Evolutionary conservation across 1,139 yeast genomes (phyloP).

Genomic region (Suzukiozyma palmioleophila): DNA sequence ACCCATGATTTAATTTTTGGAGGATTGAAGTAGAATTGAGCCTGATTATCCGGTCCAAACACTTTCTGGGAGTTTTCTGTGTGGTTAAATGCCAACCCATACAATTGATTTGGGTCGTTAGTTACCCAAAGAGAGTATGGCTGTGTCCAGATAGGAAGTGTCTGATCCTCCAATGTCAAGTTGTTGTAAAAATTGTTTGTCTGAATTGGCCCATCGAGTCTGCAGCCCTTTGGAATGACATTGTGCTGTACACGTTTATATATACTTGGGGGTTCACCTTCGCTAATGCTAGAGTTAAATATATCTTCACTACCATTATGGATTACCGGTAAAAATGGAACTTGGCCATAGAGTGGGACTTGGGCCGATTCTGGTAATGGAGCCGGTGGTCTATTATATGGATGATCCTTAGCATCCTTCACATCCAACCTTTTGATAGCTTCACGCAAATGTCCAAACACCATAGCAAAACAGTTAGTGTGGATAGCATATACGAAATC

Average conservation of each 20-base stretch:
- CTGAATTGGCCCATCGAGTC: slow-evolving; percentile 30
- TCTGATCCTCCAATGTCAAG: slow-evolving; percentile 40
- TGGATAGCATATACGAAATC: too few species aligned
- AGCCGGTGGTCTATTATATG: slow-evolving; percentile 3
- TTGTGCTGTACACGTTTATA: slow-evolving; percentile 18
- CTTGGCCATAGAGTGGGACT: too few species aligned
- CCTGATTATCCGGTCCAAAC: slow-evolving; percentile 43
- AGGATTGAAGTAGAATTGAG: slow-evolving; percentile 43
- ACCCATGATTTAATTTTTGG: slow-evolving; percentile 43
- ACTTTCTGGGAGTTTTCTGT: slow-evolving; percentile 39
- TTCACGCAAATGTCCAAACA: not conserved
- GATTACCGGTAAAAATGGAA: too few species aligned
- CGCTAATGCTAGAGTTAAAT: slow-evolving; percentile 18
- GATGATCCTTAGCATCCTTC: not conserved
- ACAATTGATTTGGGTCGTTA: slow-evolving; percentile 34
- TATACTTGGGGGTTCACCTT: slow-evolving; percentile 16
- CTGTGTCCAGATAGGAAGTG: slow-evolving; percentile 44
- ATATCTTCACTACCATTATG: slow-evolving; percentile 9
- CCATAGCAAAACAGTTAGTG: not conserved
- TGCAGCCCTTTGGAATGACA: slow-evolving; percentile 29
- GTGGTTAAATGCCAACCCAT: slow-evolving; percentile 42
- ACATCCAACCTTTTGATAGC: slow-evolving; percentile 1
- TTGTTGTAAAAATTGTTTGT: slow-evolving; percentile 45
- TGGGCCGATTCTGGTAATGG: slow-evolving; percentile 3
- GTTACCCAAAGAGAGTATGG: slow-evolving; percentile 45